Base-by-base conservation (phyloP, 306 rosid species). In the Ormosia semicastrata region DNA sequence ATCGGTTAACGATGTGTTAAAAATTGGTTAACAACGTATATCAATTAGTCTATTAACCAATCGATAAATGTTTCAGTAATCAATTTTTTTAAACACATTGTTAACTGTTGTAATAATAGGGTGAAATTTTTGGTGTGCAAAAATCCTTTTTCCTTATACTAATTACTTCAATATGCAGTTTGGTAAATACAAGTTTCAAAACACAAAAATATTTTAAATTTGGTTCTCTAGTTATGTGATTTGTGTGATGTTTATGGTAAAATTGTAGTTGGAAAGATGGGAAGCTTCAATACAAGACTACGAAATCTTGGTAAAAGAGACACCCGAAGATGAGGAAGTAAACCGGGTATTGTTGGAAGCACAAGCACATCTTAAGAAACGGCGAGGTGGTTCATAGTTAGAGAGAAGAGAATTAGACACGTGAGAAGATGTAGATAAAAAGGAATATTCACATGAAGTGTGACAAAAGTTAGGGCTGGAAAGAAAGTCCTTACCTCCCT, bases 261-360 rank as follows among this genome's bases (percentile, higher is more conserved):
- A 64, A 87, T 83, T 9, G 13, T 66, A 95, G 99, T 81, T 95
- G 90, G 86, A 66, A 83, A 91, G 82, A 81, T 95, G 94, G 98
- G 91, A 90, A 80, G 88, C 94, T 75, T 87, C 98, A 18, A 66
- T 90, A 57, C 81, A 79, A 77, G 99, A 95, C 84, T 95, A 93
- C 7, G 89, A 95, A 78, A 73, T 89, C 13, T 83, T 95, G 87
- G 17, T 83, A 7, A 53, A 43, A 82, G 87, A 86, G 81, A 89
- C 82, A 30, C 94, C 92, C 1, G 90, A 40, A 12, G 89, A 93
- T 7, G 90, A 86, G 81, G 91, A 89, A 71, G 78, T 93, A 11
- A 82, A 14, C 4, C 76, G 33, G 2, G 92, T 87, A 39, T 85
- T 95, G 56, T 47, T 81, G 72, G 90, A 90, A 68, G 95, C 83